Conservation (phyloP, 208 protist genomes). For the Leishmania braziliensis region DNA sequence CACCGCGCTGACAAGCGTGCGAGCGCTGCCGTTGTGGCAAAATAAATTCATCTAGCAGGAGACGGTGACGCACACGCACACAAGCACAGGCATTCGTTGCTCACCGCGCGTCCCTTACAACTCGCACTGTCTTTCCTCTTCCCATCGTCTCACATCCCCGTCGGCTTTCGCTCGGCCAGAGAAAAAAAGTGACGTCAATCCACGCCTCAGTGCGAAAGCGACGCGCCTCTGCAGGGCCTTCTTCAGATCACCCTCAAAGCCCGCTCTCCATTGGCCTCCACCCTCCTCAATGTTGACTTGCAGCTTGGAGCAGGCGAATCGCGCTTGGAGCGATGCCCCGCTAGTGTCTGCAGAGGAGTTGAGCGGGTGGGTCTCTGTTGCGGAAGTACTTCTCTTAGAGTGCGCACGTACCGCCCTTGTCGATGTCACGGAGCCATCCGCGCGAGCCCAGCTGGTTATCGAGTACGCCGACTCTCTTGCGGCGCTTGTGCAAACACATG, state of each 20-base stretch:
- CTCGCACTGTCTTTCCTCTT: not conserved
- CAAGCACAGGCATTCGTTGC: not conserved
- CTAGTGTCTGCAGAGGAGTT: constrained; percentile 20
- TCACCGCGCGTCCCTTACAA: not conserved
- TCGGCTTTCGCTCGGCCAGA: not conserved
- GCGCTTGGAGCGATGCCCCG: constrained; percentile 4
- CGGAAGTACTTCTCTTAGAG: constrained; percentile 31
- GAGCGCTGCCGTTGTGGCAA: not conserved
- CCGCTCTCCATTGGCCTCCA: not conserved
- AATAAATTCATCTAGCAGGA: not conserved
- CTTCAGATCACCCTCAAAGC: not conserved
- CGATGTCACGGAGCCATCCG: constrained; percentile 33
- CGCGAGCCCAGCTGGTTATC: constrained; percentile 15
- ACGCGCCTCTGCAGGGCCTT: not conserved
- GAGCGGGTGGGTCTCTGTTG: constrained; percentile 38
- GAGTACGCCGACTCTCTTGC: constrained; percentile 16
- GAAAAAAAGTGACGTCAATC: not conserved
- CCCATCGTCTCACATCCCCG: not conserved
- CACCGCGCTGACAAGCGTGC: not conserved
- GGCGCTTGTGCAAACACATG: constrained; percentile 11
- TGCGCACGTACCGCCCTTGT: constrained; percentile 23
- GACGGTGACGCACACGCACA: not conserved
- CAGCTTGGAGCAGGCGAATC: not conserved
- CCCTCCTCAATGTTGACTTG: constrained; percentile 8
- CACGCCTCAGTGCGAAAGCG: not conserved